Evolutionary conservation across 768 basidiomycete genomes (phyloP).

Genomic region (Lentinula sp.): DNA sequence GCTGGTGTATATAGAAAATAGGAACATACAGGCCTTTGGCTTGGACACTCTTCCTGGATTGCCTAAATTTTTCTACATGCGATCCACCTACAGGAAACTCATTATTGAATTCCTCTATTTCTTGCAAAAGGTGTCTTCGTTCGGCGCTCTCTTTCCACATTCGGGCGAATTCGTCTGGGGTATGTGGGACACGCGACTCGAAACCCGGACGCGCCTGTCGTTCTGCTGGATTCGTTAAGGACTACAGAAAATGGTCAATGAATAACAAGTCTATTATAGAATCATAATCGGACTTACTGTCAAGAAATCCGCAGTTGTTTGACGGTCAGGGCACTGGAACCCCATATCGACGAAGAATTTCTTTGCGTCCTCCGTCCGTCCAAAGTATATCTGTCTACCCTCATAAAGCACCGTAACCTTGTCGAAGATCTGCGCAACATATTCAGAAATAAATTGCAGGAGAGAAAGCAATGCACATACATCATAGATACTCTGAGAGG

Average conservation of each 20-base stretch:
- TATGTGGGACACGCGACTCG: constrained; percentile 31
- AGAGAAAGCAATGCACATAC: constrained; percentile 9
- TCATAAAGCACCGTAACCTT: constrained; percentile 41
- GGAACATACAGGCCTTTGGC: constrained; percentile 23
- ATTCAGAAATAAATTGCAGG: not conserved
- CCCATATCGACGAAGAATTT: constrained; percentile 41
- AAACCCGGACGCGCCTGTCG: constrained; percentile 27
- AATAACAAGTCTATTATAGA: not conserved
- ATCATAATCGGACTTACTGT: constrained; percentile 14
- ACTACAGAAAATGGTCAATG: not conserved
- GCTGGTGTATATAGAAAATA: not conserved
- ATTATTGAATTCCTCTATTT: constrained; percentile 26
- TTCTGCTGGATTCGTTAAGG: constrained; percentile 31
- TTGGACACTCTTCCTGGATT: constrained; percentile 24
- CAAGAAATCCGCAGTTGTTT: constrained; percentile 43
- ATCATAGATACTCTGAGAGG: constrained; percentile 33
- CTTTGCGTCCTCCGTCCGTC: constrained; percentile 29
- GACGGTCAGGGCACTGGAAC: constrained; percentile 36
- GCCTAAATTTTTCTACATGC: constrained; percentile 23
- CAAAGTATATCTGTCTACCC: constrained; percentile 45
- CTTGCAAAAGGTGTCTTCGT: constrained; percentile 17
- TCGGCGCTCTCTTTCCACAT: constrained; percentile 29
- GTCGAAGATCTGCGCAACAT: constrained; percentile 27
- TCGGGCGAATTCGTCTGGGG: constrained; percentile 34
- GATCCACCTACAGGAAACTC: constrained; percentile 21